A percentile compares a stretch with the other conserved stretches of the same genome.
Evolutionary conservation across 768 basidiomycete genomes (phyloP).

Genomic region (Podaxis sp.): DNA sequence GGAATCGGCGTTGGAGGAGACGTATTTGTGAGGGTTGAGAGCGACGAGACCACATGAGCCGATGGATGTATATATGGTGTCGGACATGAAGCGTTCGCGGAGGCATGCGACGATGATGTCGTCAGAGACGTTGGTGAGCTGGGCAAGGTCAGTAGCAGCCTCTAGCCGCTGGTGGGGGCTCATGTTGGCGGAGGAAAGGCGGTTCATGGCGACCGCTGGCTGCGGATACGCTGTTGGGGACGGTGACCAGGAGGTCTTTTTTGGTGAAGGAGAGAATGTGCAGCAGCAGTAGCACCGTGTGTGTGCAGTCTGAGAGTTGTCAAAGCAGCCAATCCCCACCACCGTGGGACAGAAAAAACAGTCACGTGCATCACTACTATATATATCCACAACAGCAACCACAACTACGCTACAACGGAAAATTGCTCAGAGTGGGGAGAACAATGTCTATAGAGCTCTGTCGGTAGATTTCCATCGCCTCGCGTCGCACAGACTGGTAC

Average conservation of each 20-base stretch:
- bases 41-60: conserved; percentile 77
- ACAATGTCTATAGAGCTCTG: not conserved
- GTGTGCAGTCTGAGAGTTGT: not conserved
- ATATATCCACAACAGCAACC: not conserved
- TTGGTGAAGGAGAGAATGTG: conserved; percentile 12
- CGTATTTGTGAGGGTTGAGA: conserved; percentile 92
- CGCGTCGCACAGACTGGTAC: conserved; percentile 28
- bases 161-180: conserved; percentile 70
- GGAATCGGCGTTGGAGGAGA: conserved; percentile 80
- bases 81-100: conserved; percentile 84
- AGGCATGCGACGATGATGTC: conserved; percentile 84
- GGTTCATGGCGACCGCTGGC: conserved; percentile 27
- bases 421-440: not conserved
- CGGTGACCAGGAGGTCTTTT: conserved; percentile 22
- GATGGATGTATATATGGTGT: conserved; percentile 76
- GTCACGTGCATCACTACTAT: conserved; percentile 8
- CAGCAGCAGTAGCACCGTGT: conserved; percentile 8
- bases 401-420: not conserved
- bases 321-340: not conserved
- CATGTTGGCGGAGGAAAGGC: conserved; percentile 36
- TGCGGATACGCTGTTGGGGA: conserved; percentile 19
- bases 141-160: conserved; percentile 67
- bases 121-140: conserved; percentile 69
- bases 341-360: not conserved
- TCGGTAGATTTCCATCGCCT: conserved; percentile 19